phyloP scores from a whole-genome alignment of 1,284 basidiomycete species.

The Flammula alnicola region DNA sequence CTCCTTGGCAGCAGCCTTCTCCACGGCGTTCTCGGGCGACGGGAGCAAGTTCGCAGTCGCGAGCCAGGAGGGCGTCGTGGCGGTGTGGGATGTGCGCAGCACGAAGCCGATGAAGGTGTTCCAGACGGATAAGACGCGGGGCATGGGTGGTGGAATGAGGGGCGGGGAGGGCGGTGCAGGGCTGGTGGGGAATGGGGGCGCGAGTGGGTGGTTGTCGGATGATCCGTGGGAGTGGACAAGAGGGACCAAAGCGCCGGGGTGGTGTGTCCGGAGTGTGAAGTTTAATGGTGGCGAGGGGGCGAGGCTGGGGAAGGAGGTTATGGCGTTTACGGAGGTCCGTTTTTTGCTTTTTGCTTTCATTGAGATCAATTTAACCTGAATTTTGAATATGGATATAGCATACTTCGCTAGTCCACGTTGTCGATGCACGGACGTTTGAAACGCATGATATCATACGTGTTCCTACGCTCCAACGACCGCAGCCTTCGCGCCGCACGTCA shows the following conservation, averaged over 20 bases:
- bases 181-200: slow-evolving; percentile 43
- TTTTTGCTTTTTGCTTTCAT: slow-evolving; percentile 3
- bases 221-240: slow-evolving; percentile 70
- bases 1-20: slow-evolving; percentile 76
- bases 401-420: slow-evolving; percentile 72
- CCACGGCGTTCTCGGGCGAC: slow-evolving; percentile 80
- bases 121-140: slow-evolving; percentile 48
- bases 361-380: slow-evolving; percentile 1
- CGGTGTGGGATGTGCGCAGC: slow-evolving; percentile 80
- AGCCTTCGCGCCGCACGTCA: slow-evolving; percentile 10
- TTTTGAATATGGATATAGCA: slow-evolving; percentile 50
- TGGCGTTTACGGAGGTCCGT: slow-evolving; percentile 84
- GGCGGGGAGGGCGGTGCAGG: slow-evolving; percentile 41
- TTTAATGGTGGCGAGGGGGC: slow-evolving; percentile 60
- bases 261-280: slow-evolving; percentile 79
- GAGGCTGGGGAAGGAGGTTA: slow-evolving; percentile 59
- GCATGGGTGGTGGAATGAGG: slow-evolving; percentile 19
- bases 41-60: slow-evolving; percentile 86
- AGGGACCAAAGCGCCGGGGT: slow-evolving; percentile 65
- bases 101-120: slow-evolving; percentile 71
- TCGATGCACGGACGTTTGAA: slow-evolving; percentile 83
- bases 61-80: slow-evolving; percentile 83
- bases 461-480: slow-evolving; percentile 41
- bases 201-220: slow-evolving; percentile 62
- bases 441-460: slow-evolving; percentile 71